Evolutionary conservation across 768 basidiomycete species (phyloP), one percentile per base, ranked within the genome.

Genomic region (Termitomyces sp.): DNA sequence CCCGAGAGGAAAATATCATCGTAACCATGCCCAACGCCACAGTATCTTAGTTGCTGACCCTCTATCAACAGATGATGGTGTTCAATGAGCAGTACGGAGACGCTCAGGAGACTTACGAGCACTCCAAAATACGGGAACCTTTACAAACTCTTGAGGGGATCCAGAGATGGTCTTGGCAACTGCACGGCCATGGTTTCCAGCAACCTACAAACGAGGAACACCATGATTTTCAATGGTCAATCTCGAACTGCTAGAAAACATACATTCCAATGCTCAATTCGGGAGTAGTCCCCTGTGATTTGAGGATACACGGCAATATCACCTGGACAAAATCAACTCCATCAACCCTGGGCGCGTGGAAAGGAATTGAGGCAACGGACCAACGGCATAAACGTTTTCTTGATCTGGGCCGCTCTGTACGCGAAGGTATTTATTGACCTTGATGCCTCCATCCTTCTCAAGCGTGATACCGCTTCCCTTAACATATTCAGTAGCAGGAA

Each of bases 261-360:
- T 54, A 88, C 92, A 73, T 93, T 93, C 93, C 94, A 96, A 71
- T 96, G 94, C 71, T 96, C 93, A 57, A 95, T 86, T 49, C 93
- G 74, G 27, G 75, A 75, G 43, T 73, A 69, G 44, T 76, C 78
- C 14, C 87, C 85, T 7, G 74, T 76, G 3, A 73, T 70, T 57
- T 89, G 85, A 10, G 90, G 89, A 71, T 91, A 92, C 40, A 83
- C 77, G 0, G 92, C 92, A 65, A 95, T 90, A 71, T 94, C 93
- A 56, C 88, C 87, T 82, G 67, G 12, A 49, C 45, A 16, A 47
- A 32, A 32, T 18, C 7, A n/a, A 16, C 2, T n/a, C 12, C 12
- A 42, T 40, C 51, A 20, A 39, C 34, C 39, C 9, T 45, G 65
- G 7, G 18, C 33, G 36, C 6, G 40, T 36, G 14, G 33, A 40